phyloP scores from a whole-genome alignment of 2,329 filamentous ascomycete species.

The Periglandula ipomoeae region DNA sequence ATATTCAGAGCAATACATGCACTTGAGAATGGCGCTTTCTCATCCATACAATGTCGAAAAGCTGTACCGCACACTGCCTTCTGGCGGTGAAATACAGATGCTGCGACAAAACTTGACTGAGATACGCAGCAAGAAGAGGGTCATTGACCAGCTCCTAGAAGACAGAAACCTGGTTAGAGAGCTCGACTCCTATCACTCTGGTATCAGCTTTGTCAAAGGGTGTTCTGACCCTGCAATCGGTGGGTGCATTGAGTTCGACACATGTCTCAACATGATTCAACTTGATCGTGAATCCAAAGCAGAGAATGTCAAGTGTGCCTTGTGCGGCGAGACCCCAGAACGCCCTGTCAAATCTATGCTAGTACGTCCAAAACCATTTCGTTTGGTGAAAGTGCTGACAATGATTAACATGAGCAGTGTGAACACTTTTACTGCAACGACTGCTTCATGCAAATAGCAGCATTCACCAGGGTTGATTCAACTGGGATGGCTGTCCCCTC shows the following conservation, averaged over 20 bases:
- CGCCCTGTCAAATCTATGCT: too few species aligned
- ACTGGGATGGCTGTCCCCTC: too few species aligned
- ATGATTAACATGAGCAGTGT: too few species aligned
- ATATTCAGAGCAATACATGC: neutral
- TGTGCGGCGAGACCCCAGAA: too few species aligned
- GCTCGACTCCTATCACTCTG: conserved; percentile 8
- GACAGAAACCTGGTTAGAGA: neutral
- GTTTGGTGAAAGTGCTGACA: too few species aligned
- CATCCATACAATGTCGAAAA: conserved; percentile 21
- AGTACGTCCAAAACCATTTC: too few species aligned
- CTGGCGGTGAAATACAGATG: too few species aligned
- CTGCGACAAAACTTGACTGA: neutral
- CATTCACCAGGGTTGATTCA: too few species aligned
- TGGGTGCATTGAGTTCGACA: conserved; percentile 10
- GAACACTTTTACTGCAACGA: too few species aligned
- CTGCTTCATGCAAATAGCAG: too few species aligned
- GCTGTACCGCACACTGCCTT: conserved; percentile 12
- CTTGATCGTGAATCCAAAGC: conserved; percentile 7
- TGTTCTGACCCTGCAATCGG: conserved; percentile 12
- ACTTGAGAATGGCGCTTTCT: conserved; percentile 12
- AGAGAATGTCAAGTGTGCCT: too few species aligned
- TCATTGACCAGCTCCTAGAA: conserved; percentile 8
- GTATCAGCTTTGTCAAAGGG: conserved; percentile 8
- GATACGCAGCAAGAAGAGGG: neutral
- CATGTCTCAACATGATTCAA: conserved; percentile 7